A percentile compares a stretch with the other conserved stretches of the same genome.
Conservation (phyloP, 2,329 filamentous ascomycete genomes). For the Emergomyces orientalis region DNA sequence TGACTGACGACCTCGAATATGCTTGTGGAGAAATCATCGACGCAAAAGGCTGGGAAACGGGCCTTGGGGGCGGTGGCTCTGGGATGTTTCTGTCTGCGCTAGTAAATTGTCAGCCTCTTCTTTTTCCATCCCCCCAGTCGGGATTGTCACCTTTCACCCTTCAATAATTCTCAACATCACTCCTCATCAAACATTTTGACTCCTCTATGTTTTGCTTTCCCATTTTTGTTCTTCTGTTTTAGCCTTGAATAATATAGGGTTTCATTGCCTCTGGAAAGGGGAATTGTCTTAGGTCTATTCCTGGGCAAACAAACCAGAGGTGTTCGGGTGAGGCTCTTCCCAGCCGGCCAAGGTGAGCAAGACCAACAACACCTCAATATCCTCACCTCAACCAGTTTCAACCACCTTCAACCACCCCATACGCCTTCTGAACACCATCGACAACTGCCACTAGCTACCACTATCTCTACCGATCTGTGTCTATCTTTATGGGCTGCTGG, state of each 20-base stretch:
- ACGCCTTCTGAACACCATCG: background rate
- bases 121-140: background rate
- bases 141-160: background rate
- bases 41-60: background rate
- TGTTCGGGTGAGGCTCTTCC: background rate
- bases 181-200: background rate
- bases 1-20: too few relatives aligned
- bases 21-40: too few relatives aligned
- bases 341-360: constrained; percentile 1
- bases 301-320: background rate
- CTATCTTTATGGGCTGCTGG: background rate
- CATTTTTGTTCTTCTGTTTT: background rate
- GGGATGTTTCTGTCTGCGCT: background rate
- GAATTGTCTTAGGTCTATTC: background rate
- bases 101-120: constrained; percentile 7
- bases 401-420: background rate
- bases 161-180: background rate
- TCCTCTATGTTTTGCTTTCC: background rate
- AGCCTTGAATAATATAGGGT: background rate
- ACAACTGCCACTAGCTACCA: background rate
- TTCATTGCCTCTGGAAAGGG: background rate
- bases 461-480: background rate
- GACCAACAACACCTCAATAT: background rate
- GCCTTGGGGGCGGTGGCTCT: background rate
- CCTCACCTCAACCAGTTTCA: background rate